Evolutionary conservation across 345 rosid genomes (phyloP).

Genomic region (Zanthoxylum bungeanum): DNA sequence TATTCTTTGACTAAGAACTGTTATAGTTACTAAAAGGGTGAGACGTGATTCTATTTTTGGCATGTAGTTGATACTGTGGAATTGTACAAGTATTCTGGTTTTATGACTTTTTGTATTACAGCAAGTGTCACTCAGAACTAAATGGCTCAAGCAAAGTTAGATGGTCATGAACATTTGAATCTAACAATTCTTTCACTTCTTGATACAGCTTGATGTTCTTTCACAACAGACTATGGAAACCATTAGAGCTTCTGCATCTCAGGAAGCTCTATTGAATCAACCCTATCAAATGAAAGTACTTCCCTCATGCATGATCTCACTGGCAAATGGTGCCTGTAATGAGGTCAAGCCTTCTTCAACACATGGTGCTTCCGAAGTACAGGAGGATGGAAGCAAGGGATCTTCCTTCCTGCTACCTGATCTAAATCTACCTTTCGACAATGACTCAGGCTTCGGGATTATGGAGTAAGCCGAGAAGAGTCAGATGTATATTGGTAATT

Average conservation of each 20-base stretch:
- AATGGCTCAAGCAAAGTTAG: too few relatives aligned
- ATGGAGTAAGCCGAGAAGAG: conserved; percentile 33
- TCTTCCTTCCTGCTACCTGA: conserved; percentile 55
- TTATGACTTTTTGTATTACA: too few relatives aligned
- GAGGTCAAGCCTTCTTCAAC: not conserved
- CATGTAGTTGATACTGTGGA: not conserved
- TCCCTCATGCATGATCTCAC: not conserved
- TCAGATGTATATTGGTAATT: conserved; percentile 8
- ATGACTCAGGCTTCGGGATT: conserved; percentile 26
- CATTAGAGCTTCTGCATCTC: not conserved
- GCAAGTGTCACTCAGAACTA: too few relatives aligned
- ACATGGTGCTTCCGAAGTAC: not conserved
- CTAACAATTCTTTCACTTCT: not conserved
- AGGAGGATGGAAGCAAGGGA: conserved; percentile 14
- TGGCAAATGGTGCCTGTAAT: conserved; percentile 3
- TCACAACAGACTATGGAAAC: conserved; percentile 4
- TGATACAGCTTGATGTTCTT: conserved; percentile 26
- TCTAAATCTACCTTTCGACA: conserved; percentile 55
- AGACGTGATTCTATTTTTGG: not conserved
- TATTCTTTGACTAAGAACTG: not conserved
- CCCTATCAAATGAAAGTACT: conserved; percentile 14
- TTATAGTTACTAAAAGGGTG: not conserved
- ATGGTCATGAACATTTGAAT: not conserved
- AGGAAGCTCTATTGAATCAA: conserved; percentile 5
- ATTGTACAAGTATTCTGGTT: too few relatives aligned